Evolutionary conservation across 176 grass and related monocot genomes (phyloP), one percentile per base, ranked within the genome.

Genomic region (Eleusine indica): DNA sequence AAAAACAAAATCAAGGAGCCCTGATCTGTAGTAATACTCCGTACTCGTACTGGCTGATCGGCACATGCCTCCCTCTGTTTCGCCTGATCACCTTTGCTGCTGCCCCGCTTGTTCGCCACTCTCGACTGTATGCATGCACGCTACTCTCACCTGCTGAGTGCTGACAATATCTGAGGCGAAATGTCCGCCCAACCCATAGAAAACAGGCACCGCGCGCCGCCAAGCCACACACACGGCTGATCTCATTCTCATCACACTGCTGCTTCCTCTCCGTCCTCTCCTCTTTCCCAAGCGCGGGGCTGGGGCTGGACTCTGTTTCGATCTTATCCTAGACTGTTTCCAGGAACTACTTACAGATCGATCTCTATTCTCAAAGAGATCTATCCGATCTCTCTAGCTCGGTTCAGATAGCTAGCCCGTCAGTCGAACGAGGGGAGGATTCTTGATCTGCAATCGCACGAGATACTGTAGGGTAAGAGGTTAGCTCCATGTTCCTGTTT

Each of bases 161-260:
- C 19, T 70, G 41, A 40, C 65, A 87, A 52, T 37, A 64, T 77
- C 79, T 64, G 78, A 15, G 11, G 18, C 65, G 22, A 77, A 43
- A 64, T 71, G 73, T 12, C 85, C 80, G 42, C 73, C 53, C 66
- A 43, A 16, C 79, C 66, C 65, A 28, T 71, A 87, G 73, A 87
- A 84, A 32, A n/a, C 80, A 61, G 39, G 53, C 80, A 46, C 41
- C 60, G 32, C 65, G 32, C 32, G 32, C 32, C 32, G 1, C 62
- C 53, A 66, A 53, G 49, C 49, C 49, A 53, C 14, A 53, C 49
- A 15, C 14, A 16, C 40, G 4, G 7, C 18, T 25, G 25, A 25
- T 25, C 25, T 25, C 25, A 25, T 25, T 25, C 25, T 25, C 25
- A 25, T 25, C 25, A 25, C 77, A 9, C n/a, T 9, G 8, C 58